Percentiles rank a stretch among this genome's conserved stretches.
phyloP scores from a whole-genome alignment of 2,329 filamentous ascomycete genomes.

The Torrubiella hemipterigena region DNA sequence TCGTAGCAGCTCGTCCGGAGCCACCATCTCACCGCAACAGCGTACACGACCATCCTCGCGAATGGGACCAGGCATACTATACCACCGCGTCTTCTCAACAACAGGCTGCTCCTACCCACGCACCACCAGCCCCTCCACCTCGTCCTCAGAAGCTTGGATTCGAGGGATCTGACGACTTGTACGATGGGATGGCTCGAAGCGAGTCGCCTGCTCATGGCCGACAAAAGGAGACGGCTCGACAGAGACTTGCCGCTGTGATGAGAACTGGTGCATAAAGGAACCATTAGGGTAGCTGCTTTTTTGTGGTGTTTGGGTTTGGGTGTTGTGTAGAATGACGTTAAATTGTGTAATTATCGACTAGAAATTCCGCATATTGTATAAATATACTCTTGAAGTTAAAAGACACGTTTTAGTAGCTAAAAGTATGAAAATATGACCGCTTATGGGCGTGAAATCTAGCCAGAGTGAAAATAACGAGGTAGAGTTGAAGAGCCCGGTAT shows the following conservation, averaged over 20 bases:
- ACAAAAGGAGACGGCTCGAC: constrained; percentile 4
- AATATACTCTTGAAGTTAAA: no score
- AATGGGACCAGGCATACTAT: constrained; percentile 19
- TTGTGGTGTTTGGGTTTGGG: not conserved
- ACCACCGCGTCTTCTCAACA: constrained; percentile 7
- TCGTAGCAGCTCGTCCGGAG: constrained; percentile 7
- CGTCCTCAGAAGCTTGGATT: constrained; percentile 23
- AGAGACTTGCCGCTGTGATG: constrained; percentile 5
- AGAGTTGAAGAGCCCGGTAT: no score
- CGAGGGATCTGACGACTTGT: constrained; percentile 20
- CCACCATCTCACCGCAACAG: not conserved
- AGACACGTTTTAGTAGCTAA: no score
- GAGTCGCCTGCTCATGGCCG: constrained; percentile 6
- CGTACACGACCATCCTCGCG: constrained; percentile 6
- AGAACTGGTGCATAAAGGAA: no score
- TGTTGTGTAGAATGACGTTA: not conserved
- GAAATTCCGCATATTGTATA: no score
- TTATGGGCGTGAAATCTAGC: no score
- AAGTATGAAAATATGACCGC: no score
- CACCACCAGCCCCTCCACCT: constrained; percentile 20
- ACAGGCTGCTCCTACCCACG: constrained; percentile 12
- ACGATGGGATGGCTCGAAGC: constrained; percentile 14
- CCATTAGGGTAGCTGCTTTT: not conserved
- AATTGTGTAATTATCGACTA: no score
- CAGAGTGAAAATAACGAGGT: no score